phyloP scores from a whole-genome alignment of 2,329 filamentous ascomycete genomes.

The Apiospora marii region DNA sequence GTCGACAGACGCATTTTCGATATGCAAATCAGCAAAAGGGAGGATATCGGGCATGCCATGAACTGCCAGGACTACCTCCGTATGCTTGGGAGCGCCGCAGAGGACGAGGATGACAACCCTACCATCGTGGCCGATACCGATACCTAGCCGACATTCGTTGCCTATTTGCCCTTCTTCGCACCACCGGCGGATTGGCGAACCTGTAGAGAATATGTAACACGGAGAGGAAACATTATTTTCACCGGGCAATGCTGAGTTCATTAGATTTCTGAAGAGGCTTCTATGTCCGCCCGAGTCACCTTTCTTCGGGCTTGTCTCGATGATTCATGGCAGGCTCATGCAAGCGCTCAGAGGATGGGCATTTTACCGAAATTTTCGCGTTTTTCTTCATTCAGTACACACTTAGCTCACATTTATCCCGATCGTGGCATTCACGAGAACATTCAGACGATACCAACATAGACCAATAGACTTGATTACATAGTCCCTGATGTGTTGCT shows the following conservation, averaged over 20 bases:
- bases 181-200: neutral
- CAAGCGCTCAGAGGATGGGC: neutral
- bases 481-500: neutral
- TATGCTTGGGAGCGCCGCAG: neutral
- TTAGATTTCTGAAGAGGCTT: neutral
- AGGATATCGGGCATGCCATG: constrained; percentile 45
- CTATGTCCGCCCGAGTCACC: neutral
- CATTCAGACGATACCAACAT: neutral
- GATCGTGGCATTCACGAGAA: no score
- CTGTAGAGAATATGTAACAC: neutral
- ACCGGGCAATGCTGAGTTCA: neutral
- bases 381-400: neutral
- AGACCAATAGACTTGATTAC: neutral
- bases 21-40: constrained; percentile 65
- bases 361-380: neutral
- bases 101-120: neutral
- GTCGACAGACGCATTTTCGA: constrained; percentile 65
- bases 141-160: neutral
- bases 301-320: neutral
- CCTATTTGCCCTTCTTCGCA: neutral
- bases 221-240: neutral
- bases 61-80: neutral
- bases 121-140: neutral
- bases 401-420: no score
- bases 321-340: neutral